These are phyloP conservation scores for Calonectria montana DNA, from an alignment of 2,329 filamentous ascomycete species.

Conservation along the genomic window DNA sequence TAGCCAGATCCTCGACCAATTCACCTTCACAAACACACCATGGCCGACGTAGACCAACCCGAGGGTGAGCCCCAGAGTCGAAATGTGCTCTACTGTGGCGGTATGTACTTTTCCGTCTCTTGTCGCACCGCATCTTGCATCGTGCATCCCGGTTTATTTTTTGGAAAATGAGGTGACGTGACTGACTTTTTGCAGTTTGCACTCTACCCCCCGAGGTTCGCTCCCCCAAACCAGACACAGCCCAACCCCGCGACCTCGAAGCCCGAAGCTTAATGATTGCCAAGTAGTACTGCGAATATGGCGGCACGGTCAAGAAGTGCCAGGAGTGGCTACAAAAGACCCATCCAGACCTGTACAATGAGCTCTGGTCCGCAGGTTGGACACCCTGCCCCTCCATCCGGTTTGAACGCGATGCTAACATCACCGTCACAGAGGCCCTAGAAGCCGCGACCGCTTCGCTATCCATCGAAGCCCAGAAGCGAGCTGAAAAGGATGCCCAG, in stretches of 20 bases:
- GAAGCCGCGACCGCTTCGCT: constrained; percentile 87
- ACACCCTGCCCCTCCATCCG: constrained; percentile 13
- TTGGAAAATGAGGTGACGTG: constrained; percentile 24
- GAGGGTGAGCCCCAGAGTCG: constrained; percentile 64
- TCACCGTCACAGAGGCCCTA: constrained; percentile 72
- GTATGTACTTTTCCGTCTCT: constrained; percentile 53
- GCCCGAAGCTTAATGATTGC: constrained; percentile 38
- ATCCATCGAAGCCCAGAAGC: constrained; percentile 91
- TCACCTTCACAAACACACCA: constrained; percentile 47
- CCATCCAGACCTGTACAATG: constrained; percentile 78
- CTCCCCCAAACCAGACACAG: constrained; percentile 13
- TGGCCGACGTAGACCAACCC: constrained; percentile 66
- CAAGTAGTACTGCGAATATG: constrained; percentile 96
- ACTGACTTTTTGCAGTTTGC: constrained; percentile 61
- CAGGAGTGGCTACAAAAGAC: constrained; percentile 91
- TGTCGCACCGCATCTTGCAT: neutral
- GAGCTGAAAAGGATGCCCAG: constrained; percentile 93
- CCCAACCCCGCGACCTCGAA: constrained; percentile 19
- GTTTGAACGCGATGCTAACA: constrained; percentile 22
- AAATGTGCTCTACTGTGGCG: constrained; percentile 67
- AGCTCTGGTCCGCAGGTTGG: constrained; percentile 88
- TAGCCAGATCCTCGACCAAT: constrained; percentile 34
- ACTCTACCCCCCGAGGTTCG: constrained; percentile 73
- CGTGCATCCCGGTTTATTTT: neutral
- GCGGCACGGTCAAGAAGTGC: constrained; percentile 95